These are phyloP conservation scores for Xerophyta viscosa DNA, from an alignment of 106 monocot species.

Conservation along the genomic window DNA sequence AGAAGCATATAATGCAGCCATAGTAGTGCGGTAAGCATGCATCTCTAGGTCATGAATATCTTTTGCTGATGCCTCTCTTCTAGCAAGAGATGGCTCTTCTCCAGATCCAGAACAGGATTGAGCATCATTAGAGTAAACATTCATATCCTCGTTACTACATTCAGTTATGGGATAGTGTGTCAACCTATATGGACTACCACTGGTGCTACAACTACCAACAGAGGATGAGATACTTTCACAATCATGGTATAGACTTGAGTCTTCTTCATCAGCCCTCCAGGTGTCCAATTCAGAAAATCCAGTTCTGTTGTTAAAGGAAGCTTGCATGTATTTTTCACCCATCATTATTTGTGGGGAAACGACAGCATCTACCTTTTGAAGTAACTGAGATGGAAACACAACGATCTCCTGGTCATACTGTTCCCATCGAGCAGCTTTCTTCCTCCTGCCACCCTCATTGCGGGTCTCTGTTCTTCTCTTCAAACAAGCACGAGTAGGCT, in stretches of 20 bases:
- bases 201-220: constrained; percentile 44
- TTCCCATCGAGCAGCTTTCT: constrained; percentile 6
- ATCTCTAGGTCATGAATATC: constrained; percentile 52
- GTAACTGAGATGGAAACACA: constrained; percentile 6
- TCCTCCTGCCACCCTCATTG: constrained; percentile 12
- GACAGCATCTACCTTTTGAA: constrained; percentile 40
- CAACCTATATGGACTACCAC: constrained; percentile 19
- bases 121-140: constrained; percentile 24
- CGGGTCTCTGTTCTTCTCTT: constrained; percentile 18
- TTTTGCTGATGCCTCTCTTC: constrained; percentile 9
- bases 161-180: constrained; percentile 6
- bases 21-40: constrained; percentile 45
- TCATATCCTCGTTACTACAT: constrained; percentile 13
- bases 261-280: neutral
- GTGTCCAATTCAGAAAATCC: constrained; percentile 12
- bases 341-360: constrained; percentile 21
- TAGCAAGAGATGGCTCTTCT: constrained; percentile 16
- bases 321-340: constrained; percentile 25
- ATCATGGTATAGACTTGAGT: constrained; percentile 9
- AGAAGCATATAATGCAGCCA: constrained; percentile 64
- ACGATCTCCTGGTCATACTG: constrained; percentile 1
- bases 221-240: constrained; percentile 38
- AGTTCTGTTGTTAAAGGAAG: constrained; percentile 24
- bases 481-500: neutral
- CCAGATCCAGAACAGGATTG: constrained; percentile 16